These are phyloP conservation scores for Phytopythium ostracodes DNA, from an alignment of 352 stramenopile species.

Conservation along the genomic window DNA sequence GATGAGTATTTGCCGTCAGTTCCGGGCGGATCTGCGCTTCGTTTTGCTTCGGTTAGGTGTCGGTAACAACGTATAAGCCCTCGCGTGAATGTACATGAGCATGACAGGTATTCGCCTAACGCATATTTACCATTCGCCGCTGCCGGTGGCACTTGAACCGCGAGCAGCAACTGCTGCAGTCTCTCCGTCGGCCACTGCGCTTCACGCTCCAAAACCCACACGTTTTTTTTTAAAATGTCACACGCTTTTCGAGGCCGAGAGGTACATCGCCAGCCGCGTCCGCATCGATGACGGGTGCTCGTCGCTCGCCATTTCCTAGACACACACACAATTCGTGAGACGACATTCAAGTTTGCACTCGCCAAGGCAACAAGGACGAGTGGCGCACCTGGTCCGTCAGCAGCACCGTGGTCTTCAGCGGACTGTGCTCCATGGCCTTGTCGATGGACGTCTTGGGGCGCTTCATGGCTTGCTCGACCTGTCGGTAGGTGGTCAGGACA, in stretches of 20 bases:
- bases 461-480: conserved; percentile 76
- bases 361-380: no score
- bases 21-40: background rate
- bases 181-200: background rate
- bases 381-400: conserved; percentile 31
- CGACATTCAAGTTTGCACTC: background rate
- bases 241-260: conserved; percentile 33
- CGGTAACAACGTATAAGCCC: background rate
- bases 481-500: background rate
- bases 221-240: conserved; percentile 41
- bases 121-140: background rate
- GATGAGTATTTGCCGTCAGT: background rate
- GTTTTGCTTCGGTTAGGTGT: background rate
- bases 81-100: background rate
- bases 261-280: conserved; percentile 38
- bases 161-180: background rate
- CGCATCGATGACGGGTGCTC: conserved; percentile 31
- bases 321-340: background rate
- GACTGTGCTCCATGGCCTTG: conserved; percentile 69
- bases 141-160: background rate
- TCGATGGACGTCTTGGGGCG: conserved; percentile 69
- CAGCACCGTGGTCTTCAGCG: conserved; percentile 42
- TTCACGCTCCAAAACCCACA: background rate
- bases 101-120: background rate
- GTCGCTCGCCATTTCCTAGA: conserved; percentile 17